Conservation (phyloP, 1,284 basidiomycete species). For the Ceratobasidium sp. region DNA sequence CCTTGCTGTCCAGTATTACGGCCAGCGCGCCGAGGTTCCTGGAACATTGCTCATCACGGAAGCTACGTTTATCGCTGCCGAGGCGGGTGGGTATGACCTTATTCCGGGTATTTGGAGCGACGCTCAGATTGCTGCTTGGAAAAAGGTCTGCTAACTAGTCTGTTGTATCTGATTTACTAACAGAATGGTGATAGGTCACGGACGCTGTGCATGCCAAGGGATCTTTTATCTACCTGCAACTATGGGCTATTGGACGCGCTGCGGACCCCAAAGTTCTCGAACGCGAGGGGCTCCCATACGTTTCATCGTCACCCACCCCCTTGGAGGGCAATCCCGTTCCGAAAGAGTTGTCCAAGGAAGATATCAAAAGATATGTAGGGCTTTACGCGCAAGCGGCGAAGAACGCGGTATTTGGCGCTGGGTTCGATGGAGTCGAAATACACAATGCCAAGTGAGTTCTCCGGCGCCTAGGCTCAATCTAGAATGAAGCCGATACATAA, state of each 20-base stretch:
- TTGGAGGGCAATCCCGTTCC: constrained; percentile 43
- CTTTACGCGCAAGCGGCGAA: constrained; percentile 52
- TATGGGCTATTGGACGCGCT: constrained; percentile 47
- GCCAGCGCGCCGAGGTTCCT: constrained; percentile 43
- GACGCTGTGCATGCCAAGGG: constrained; percentile 52
- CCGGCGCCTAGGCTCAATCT: neutral
- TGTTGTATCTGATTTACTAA: neutral
- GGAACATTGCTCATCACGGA: constrained; percentile 48
- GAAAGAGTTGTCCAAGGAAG: constrained; percentile 44
- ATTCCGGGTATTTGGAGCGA: constrained; percentile 46
- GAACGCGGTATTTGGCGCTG: constrained; percentile 53
- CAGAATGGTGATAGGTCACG: constrained; percentile 41
- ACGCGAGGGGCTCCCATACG: constrained; percentile 44
- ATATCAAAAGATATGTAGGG: constrained; percentile 48
- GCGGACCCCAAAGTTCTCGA: constrained; percentile 44
- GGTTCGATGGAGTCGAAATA: constrained; percentile 58
- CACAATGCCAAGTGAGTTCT: constrained; percentile 48
- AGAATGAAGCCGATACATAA: neutral
- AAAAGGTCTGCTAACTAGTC: constrained; percentile 38
- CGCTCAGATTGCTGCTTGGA: constrained; percentile 47
- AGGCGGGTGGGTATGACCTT: constrained; percentile 35
- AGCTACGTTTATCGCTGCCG: constrained; percentile 46
- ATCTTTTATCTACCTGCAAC: constrained; percentile 50
- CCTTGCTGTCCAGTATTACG: constrained; percentile 46
- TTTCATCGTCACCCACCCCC: constrained; percentile 47